Percentiles rank a stretch among this genome's conserved stretches.
phyloP scores from a whole-genome alignment of 768 basidiomycete species.

The Lactarius akahatsu region DNA sequence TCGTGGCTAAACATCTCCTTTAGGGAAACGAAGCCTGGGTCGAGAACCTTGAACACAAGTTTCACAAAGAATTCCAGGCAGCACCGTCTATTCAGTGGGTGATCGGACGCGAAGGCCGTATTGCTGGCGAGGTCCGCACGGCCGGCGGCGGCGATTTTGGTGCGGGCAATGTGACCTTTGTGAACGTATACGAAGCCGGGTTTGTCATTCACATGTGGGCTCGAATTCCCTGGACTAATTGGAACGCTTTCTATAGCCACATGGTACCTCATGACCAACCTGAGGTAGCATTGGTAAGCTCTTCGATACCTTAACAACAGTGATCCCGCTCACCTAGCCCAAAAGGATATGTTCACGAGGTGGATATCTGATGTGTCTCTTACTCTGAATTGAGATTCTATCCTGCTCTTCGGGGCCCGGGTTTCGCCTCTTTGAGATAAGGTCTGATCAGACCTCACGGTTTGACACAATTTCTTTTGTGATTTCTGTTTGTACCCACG shows the following conservation, averaged over 20 bases:
- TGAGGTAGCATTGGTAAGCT: conserved; percentile 72
- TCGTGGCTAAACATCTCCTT: conserved; percentile 1
- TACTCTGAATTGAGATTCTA: conserved; percentile 29
- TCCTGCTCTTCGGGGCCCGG: neutral
- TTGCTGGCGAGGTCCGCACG: conserved; percentile 66
- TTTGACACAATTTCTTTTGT: neutral
- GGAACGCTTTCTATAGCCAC: conserved; percentile 48
- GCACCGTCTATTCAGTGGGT: conserved; percentile 57
- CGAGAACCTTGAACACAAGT: conserved; percentile 57
- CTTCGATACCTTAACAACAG: conserved; percentile 5
- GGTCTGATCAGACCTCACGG: neutral
- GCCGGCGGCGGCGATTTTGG: conserved; percentile 62
- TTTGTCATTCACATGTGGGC: conserved; percentile 39
- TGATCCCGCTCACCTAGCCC: conserved; percentile 16
- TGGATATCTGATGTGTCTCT: conserved; percentile 60
- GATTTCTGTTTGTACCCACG: neutral
- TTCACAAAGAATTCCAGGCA: conserved; percentile 57
- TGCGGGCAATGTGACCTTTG: conserved; percentile 85
- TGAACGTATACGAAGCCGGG: conserved; percentile 77
- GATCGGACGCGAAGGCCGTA: conserved; percentile 48
- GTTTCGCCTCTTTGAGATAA: neutral
- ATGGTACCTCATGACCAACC: conserved; percentile 93
- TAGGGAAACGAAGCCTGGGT: conserved; percentile 82
- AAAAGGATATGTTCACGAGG: conserved; percentile 57
- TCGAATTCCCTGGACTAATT: neutral